phyloP scores from a whole-genome alignment of 2,329 filamentous ascomycete species.

The Davidsoniella virescens region DNA sequence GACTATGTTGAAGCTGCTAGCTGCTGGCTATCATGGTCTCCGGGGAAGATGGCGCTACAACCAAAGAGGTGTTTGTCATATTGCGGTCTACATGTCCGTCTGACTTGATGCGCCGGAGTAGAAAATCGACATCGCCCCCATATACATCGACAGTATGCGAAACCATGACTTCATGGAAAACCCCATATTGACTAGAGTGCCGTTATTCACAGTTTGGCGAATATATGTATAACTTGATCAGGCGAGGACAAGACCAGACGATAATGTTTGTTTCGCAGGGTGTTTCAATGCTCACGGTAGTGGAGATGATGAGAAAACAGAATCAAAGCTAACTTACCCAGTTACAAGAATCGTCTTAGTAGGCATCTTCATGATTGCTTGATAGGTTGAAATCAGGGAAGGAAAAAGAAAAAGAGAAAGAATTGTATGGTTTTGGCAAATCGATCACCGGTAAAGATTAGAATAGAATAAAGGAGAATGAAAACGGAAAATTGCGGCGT shows the following conservation, averaged over 20 bases:
- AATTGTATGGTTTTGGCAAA: not conserved
- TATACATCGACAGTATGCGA: too few relatives aligned
- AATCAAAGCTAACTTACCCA: slow-evolving; percentile 44
- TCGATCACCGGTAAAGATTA: slow-evolving; percentile 7
- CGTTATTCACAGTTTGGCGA: not conserved
- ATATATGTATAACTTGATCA: not conserved
- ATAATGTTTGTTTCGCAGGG: not conserved
- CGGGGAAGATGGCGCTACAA: too few relatives aligned
- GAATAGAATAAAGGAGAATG: slow-evolving; percentile 14
- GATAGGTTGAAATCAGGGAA: not conserved
- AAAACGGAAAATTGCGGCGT: not conserved
- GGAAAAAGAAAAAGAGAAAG: not conserved
- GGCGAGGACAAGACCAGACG: not conserved
- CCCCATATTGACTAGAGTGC: too few relatives aligned
- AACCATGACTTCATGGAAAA: too few relatives aligned
- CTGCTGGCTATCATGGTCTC: too few relatives aligned
- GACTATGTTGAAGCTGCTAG: too few relatives aligned
- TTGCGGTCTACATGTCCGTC: too few relatives aligned
- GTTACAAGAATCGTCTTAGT: slow-evolving; percentile 81
- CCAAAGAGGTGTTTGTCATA: too few relatives aligned
- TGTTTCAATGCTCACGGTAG: not conserved
- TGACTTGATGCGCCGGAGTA: too few relatives aligned
- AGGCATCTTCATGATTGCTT: slow-evolving; percentile 39
- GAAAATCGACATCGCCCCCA: too few relatives aligned
- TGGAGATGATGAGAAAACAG: not conserved